Base-by-base conservation (phyloP, 805 yeast species). In the Saturnispora mendoncae region DNA sequence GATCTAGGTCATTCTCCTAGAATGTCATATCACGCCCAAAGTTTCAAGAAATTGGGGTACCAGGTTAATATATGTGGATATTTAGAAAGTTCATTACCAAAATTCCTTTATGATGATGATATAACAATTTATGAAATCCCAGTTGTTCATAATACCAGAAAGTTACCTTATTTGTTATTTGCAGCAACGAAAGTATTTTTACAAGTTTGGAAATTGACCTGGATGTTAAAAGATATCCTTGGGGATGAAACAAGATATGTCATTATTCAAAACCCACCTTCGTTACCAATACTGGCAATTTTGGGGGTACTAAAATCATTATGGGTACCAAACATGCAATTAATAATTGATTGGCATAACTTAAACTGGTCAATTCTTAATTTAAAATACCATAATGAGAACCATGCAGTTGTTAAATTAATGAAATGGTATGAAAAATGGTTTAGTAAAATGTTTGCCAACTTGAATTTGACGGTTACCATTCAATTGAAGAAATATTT, bases 341-440 rank as follows among this genome's bases (percentile, higher is more conserved):
- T 90, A 19, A 70, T 92, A 17, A 74, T 92, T 37, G 99, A 92
- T 61, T 92, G 98, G 98, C 99, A 92, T 61, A 92, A 92, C 60
- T 67, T 92, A 51, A 95, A 94, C 31, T 90, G 75, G 59, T 74
- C 94, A 2, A 84, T 92, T 21, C 61, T 92, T 43, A 79, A 81
- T 40, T 57, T 90, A 54, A 77, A 77, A 50, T 75, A 76, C 49
- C 55, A 68, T 4, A 69, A 69, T 42, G 56, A 61, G 38, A 62
- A 60, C 26, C 84, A 84, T 54, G 78, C 81, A 0, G 59, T 84
- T 41, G 94, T 87, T 2, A 58, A 64, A 38, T 24, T 77, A 2
- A 71, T 84, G 55, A 73, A 65, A 42, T 43, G 61, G 6, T 82
- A 88, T 53, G 99, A 92, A 59, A 57, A 59, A 32, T 42, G 57